phyloP scores from a whole-genome alignment of 371 early-diverging fungal species.

The Mucor saturninus region DNA sequence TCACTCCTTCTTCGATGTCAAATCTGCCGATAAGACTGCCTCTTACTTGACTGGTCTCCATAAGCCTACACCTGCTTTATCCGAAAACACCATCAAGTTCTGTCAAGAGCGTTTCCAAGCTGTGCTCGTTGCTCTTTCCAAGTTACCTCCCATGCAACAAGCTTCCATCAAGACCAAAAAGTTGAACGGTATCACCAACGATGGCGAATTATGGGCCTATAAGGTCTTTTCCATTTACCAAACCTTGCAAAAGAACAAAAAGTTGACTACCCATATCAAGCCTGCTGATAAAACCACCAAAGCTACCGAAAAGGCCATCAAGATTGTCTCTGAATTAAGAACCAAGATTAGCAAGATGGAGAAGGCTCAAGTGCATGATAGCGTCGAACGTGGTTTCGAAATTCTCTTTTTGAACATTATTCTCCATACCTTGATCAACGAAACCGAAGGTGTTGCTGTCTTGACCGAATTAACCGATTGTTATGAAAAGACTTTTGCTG shows the following conservation, averaged over 20 bases:
- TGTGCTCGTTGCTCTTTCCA: conserved; percentile 70
- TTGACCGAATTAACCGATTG: conserved; percentile 77
- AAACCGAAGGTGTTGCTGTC: conserved; percentile 65
- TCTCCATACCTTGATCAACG: conserved; percentile 68
- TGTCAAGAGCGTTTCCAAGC: conserved; percentile 67
- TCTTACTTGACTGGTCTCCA: conserved; percentile 40
- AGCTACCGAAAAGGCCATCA: conserved; percentile 30
- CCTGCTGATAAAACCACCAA: conserved; percentile 25
- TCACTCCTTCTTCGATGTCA: conserved; percentile 74
- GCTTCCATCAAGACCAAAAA: conserved; percentile 56
- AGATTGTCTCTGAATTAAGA: conserved; percentile 22
- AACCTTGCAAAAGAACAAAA: conserved; percentile 53
- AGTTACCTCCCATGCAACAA: conserved; percentile 58
- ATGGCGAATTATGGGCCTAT: conserved; percentile 71
- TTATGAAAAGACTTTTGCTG: conserved; percentile 66
- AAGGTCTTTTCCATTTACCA: conserved; percentile 56
- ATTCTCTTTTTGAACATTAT: conserved; percentile 70
- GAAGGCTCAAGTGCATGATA: conserved; percentile 44
- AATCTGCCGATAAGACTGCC: conserved; percentile 39
- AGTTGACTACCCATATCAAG: conserved; percentile 20
- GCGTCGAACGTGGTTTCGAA: conserved; percentile 72
- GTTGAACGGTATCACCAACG: conserved; percentile 59
- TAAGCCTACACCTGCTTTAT: conserved; percentile 62
- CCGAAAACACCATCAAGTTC: conserved; percentile 53
- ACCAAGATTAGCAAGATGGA: conserved; percentile 37